phyloP scores from a whole-genome alignment of 371 early-diverging fungal genomes.

The Dichotomocladium elegans region DNA sequence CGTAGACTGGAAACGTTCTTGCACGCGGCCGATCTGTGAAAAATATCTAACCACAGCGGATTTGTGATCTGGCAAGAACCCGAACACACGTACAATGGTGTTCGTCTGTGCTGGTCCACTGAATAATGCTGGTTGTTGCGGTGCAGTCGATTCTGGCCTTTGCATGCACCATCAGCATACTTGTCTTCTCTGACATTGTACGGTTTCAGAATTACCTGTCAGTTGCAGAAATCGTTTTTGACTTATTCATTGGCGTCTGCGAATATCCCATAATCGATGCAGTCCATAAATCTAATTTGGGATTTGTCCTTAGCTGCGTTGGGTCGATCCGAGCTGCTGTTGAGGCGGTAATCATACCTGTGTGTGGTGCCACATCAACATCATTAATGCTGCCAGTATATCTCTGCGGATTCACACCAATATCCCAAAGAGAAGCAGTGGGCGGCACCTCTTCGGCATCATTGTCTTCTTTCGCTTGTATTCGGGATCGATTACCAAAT shows the following conservation, averaged over 20 bases:
- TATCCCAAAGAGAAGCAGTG: conserved; percentile 22
- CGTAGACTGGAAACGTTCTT: conserved; percentile 18
- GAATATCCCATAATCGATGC: neutral
- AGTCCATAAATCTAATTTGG: conserved; percentile 3
- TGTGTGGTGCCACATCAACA: neutral
- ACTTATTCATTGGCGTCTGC: no score
- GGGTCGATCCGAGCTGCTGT: neutral
- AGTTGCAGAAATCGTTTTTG: no score
- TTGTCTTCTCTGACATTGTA: no score
- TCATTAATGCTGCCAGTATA: neutral
- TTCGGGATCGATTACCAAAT: conserved; percentile 14
- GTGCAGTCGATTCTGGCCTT: neutral
- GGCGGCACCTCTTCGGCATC: conserved; percentile 20
- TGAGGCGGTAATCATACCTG: neutral
- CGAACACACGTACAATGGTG: conserved; percentile 30
- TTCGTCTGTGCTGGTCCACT: neutral
- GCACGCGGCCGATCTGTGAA: conserved; percentile 23
- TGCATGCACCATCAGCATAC: neutral
- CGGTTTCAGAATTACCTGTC: no score
- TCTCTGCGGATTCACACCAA: conserved; percentile 19
- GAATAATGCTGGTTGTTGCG: neutral
- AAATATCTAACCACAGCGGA: conserved; percentile 21
- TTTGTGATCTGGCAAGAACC: conserved; percentile 23
- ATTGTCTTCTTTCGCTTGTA: conserved; percentile 11
- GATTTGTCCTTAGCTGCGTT: neutral